phyloP scores from a whole-genome alignment of 2,329 filamentous ascomycete species.

The Colletotrichum filicis region DNA sequence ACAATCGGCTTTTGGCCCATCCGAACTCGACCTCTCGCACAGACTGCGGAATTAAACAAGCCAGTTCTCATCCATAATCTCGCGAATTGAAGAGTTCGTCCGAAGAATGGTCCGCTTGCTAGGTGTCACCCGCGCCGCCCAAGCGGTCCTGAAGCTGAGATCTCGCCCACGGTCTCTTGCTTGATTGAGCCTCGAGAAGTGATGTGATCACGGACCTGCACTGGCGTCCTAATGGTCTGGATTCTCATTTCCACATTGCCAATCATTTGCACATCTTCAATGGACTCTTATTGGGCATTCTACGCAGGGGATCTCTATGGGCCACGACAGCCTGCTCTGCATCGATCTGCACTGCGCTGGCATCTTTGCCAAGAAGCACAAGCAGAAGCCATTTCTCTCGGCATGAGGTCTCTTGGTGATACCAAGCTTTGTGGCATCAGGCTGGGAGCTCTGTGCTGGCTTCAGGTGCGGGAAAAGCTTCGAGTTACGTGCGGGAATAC shows the following conservation, averaged over 20 bases:
- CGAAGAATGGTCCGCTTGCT: not conserved
- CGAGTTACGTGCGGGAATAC: not conserved
- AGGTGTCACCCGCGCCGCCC: not conserved
- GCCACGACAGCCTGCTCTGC: not conserved
- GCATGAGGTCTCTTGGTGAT: not conserved
- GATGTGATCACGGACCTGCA: not conserved
- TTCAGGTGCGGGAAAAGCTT: not conserved
- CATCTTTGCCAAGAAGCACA: slow-evolving; percentile 1
- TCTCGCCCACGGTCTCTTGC: not conserved
- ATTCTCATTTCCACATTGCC: slow-evolving; percentile 26
- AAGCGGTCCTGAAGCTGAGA: not conserved
- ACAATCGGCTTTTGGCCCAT: not conserved
- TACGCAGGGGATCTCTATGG: not conserved
- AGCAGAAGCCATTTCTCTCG: not conserved
- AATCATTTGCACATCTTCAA: not conserved
- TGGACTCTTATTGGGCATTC: not conserved
- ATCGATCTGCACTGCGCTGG: not conserved
- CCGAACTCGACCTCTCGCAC: slow-evolving; percentile 1
- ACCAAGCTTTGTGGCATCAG: slow-evolving; percentile 34
- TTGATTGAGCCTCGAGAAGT: not conserved
- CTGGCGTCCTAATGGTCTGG: not conserved
- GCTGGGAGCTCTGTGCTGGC: not conserved
- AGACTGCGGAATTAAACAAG: not conserved
- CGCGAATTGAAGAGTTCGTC: not conserved
- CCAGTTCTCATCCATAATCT: not conserved